Conservation (phyloP, 768 basidiomycete genomes). For the Agaricus sinodeliciosus region DNA sequence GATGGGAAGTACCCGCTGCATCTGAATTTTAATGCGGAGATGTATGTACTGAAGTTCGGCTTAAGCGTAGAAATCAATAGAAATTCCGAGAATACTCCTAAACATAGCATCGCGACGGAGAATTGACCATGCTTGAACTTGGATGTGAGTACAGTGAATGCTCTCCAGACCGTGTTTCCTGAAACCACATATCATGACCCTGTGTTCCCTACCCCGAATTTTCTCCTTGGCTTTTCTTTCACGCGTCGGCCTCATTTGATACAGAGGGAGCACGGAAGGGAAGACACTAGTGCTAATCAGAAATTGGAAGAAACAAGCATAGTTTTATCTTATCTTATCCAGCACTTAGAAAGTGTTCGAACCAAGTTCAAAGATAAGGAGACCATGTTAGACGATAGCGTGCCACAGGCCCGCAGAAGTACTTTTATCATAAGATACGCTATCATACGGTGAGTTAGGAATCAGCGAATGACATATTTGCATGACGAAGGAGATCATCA, state of each 20-base stretch:
- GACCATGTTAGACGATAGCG: no score
- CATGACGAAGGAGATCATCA: not conserved
- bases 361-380: no score
- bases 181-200: not conserved
- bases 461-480: not conserved
- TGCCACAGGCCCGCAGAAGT: no score
- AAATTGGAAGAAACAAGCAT: not conserved
- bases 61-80: not conserved
- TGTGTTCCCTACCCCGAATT: not conserved
- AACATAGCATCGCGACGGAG: not conserved
- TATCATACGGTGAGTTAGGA: not conserved
- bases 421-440: not conserved
- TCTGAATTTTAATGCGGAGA: not conserved
- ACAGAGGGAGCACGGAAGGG: no score
- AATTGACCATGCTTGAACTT: conserved; percentile 1
- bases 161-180: not conserved
- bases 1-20: not conserved
- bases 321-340: no score
- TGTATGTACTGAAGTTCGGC: not conserved
- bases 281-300: not conserved
- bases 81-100: conserved; percentile 10
- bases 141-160: not conserved
- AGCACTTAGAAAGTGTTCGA: no score
- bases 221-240: conserved; percentile 6
- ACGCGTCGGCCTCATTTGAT: not conserved